Percentiles rank a stretch among this genome's conserved stretches.
phyloP scores from a whole-genome alignment of 345 rosid genomes.

The Chamaenerion angustifolium region DNA sequence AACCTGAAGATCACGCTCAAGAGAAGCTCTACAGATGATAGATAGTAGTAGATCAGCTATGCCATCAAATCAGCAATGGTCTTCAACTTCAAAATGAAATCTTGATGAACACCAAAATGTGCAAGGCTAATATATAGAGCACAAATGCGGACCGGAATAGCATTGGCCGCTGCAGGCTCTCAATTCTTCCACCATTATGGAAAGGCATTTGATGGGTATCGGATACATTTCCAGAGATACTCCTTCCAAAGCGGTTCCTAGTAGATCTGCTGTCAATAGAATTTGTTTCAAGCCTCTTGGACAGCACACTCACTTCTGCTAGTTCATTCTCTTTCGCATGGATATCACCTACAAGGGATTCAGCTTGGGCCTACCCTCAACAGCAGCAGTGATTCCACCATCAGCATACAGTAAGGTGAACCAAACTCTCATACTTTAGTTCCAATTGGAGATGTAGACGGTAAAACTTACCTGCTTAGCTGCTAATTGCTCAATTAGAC shows the following conservation, averaged over 20 bases:
- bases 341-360: conserved; percentile 59
- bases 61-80: background rate
- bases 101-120: conserved; percentile 71
- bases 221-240: conserved; percentile 40
- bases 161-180: conserved; percentile 52
- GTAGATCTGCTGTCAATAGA: conserved; percentile 41
- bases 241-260: conserved; percentile 60
- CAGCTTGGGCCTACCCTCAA: conserved; percentile 66
- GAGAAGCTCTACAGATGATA: background rate
- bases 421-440: too few species aligned
- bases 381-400: conserved; percentile 2
- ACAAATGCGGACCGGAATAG: conserved; percentile 80
- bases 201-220: conserved; percentile 47
- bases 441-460: background rate
- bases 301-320: conserved; percentile 52
- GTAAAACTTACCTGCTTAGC: conserved; percentile 56
- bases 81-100: conserved; percentile 73
- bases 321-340: conserved; percentile 63
- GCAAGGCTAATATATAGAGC: conserved; percentile 64
- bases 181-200: conserved; percentile 34
- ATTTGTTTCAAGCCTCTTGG: conserved; percentile 42
- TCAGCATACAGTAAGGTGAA: background rate
- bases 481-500: conserved; percentile 81
- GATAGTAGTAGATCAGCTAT: background rate
- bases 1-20: too few species aligned